Percentiles rank a stretch among this genome's conserved stretches.
phyloP scores from a whole-genome alignment of 2,329 filamentous ascomycete genomes.

The Phialemoniopsis sp. region DNA sequence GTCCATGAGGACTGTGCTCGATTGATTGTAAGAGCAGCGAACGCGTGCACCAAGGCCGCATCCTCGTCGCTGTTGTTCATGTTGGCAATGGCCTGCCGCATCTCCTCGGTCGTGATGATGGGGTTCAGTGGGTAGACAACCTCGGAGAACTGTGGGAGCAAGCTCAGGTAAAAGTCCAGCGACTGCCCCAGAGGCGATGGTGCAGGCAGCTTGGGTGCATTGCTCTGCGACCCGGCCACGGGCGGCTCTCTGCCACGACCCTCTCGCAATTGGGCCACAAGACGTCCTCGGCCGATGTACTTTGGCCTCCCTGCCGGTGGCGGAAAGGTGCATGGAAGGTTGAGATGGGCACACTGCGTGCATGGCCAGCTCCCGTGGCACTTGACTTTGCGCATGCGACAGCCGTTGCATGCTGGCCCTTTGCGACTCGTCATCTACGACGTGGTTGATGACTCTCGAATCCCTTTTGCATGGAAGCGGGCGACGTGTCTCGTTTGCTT shows the following conservation, averaged over 20 bases:
- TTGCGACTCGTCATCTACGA: too few relatives aligned
- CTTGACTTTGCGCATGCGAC: constrained; percentile 12
- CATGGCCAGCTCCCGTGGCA: constrained; percentile 34
- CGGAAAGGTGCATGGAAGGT: constrained; percentile 38
- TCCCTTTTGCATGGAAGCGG: too few relatives aligned
- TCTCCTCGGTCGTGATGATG: constrained; percentile 34
- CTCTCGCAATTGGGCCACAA: too few relatives aligned
- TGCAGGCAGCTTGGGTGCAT: too few relatives aligned
- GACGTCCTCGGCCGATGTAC: too few relatives aligned
- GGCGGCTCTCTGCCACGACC: too few relatives aligned
- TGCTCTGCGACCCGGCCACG: too few relatives aligned
- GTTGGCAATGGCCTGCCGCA: constrained; percentile 21
- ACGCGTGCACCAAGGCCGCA: constrained; percentile 36
- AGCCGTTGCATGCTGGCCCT: constrained; percentile 10
- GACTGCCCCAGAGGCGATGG: too few relatives aligned
- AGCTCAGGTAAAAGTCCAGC: constrained; percentile 28
- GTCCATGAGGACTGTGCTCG: too few relatives aligned
- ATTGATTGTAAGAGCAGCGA: constrained; percentile 38
- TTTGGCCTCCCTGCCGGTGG: too few relatives aligned
- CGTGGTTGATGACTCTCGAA: too few relatives aligned
- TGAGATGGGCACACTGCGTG: constrained; percentile 34
- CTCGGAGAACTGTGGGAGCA: constrained; percentile 36
- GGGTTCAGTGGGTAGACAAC: constrained; percentile 42
- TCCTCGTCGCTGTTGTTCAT: constrained; percentile 32
- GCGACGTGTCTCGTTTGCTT: too few relatives aligned